Evolutionary conservation across 306 rosid species (phyloP).

Genomic region (Rosa multiflora): DNA sequence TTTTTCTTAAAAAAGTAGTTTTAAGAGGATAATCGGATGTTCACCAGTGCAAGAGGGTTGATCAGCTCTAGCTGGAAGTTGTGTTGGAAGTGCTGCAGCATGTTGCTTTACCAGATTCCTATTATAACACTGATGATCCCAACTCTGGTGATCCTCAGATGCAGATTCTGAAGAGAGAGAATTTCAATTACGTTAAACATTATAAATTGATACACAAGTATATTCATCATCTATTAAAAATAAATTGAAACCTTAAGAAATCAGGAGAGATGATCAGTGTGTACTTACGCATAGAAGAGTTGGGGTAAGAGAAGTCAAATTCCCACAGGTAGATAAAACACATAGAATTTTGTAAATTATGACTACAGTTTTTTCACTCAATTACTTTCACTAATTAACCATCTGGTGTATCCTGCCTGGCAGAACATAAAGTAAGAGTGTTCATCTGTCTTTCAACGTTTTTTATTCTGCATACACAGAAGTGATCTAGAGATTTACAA

Average conservation of each 20-base stretch:
- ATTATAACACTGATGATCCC: slow-evolving; percentile 61
- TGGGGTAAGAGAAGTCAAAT: neutral
- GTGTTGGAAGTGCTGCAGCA: slow-evolving; percentile 67
- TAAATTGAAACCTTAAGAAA: slow-evolving; percentile 15
- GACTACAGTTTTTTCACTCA: neutral
- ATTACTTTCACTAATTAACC: neutral
- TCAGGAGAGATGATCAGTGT: slow-evolving; percentile 17
- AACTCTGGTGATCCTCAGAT: slow-evolving; percentile 42
- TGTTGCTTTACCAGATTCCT: slow-evolving; percentile 54
- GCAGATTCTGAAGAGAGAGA: slow-evolving; percentile 45
- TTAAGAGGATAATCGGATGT: slow-evolving; percentile 10
- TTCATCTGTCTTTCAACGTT: neutral
- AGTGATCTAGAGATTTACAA: neutral
- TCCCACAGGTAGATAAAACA: slow-evolving; percentile 7
- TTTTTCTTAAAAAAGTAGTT: neutral
- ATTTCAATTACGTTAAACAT: slow-evolving; percentile 16
- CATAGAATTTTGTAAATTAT: neutral
- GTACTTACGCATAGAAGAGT: slow-evolving; percentile 12
- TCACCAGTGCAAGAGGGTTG: slow-evolving; percentile 84
- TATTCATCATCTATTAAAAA: neutral
- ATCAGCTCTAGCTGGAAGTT: slow-evolving; percentile 91
- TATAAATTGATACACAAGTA: slow-evolving; percentile 20
- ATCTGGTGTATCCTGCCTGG: neutral
- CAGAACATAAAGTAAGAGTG: neutral
- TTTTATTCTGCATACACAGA: neutral